A percentile compares a stretch with the other conserved stretches of the same genome.
Evolutionary conservation across 176 grass and related monocot genomes (phyloP).

Genomic region (Ensete glaucum): DNA sequence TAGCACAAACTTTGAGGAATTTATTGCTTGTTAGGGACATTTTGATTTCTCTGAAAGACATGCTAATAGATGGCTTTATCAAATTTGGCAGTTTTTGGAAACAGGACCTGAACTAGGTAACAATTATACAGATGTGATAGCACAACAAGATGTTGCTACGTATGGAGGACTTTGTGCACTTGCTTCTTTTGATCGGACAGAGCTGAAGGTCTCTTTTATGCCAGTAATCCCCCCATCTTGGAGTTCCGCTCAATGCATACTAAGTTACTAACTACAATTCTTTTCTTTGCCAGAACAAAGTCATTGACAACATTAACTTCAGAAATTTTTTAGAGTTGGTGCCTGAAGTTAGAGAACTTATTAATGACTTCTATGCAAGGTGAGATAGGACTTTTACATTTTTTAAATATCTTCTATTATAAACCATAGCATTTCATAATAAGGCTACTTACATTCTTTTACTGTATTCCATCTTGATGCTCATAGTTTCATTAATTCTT

Average conservation of each 20-base stretch:
- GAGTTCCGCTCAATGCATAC: not conserved
- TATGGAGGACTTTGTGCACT: slow-evolving; percentile 95
- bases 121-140: slow-evolving; percentile 90
- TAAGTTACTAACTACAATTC: slow-evolving; percentile 18
- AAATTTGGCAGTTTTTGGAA: slow-evolving; percentile 60
- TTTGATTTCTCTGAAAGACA: not conserved
- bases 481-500: too few relatives aligned
- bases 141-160: slow-evolving; percentile 90
- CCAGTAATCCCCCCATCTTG: not conserved
- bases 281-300: slow-evolving; percentile 58
- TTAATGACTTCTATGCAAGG: slow-evolving; percentile 99
- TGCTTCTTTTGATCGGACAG: slow-evolving; percentile 95
- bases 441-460: not conserved
- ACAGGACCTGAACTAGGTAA: slow-evolving; percentile 82
- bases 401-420: not conserved
- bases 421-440: not conserved
- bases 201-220: slow-evolving; percentile 61
- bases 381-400: slow-evolving; percentile 5
- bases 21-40: not conserved
- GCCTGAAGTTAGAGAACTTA: slow-evolving; percentile 95
- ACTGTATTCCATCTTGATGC: too few relatives aligned
- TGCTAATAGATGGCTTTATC: not conserved
- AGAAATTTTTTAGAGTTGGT: slow-evolving; percentile 93
- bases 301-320: slow-evolving; percentile 92
- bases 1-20: not conserved